phyloP scores from a whole-genome alignment of 345 rosid genomes.

The Hypericum perforatum region DNA sequence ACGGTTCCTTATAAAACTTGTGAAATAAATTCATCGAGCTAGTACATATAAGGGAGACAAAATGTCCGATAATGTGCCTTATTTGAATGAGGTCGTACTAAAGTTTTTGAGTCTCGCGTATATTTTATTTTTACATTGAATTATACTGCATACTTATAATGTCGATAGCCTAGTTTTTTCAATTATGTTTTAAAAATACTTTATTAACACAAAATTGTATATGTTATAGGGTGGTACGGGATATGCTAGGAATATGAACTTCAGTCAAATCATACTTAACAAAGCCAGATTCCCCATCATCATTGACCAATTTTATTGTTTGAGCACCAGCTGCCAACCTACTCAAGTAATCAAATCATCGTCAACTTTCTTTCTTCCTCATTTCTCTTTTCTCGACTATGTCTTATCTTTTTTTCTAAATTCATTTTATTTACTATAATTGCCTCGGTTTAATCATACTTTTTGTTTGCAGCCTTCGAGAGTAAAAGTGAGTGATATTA shows the following conservation, averaged over 20 bases:
- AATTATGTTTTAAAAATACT: background rate
- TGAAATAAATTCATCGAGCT: no score
- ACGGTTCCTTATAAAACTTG: background rate
- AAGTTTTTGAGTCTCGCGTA: no score
- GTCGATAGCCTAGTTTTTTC: no score
- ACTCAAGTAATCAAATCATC: background rate
- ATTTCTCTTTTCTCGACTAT: no score
- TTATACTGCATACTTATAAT: no score
- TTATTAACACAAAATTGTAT: background rate
- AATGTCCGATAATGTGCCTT: no score
- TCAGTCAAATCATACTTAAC: conserved; percentile 22
- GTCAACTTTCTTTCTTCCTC: no score
- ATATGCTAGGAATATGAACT: conserved; percentile 28
- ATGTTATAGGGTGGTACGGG: conserved; percentile 26
- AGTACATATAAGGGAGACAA: background rate
- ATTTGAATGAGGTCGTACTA: no score
- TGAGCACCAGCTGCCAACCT: background rate
- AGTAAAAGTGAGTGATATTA: conserved; percentile 29
- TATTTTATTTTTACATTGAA: no score
- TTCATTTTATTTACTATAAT: no score
- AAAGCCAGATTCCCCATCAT: conserved; percentile 27
- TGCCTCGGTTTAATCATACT: no score
- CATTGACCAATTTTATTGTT: conserved; percentile 25
- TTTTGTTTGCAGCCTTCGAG: conserved; percentile 1
- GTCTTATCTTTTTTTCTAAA: no score